phyloP scores from a whole-genome alignment of 768 basidiomycete genomes.

The Calocera viscosa region DNA sequence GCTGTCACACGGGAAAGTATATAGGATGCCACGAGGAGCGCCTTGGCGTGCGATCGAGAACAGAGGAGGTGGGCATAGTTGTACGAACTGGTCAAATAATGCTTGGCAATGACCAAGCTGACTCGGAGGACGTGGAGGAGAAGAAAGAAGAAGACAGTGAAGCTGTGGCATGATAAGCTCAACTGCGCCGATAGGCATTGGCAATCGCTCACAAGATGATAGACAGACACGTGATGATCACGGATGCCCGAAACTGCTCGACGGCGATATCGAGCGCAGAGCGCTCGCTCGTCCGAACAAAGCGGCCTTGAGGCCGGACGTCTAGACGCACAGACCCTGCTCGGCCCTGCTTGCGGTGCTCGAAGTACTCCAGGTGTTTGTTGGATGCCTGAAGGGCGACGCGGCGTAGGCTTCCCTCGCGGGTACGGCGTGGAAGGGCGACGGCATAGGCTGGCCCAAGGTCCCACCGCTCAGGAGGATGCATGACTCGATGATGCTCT shows the following conservation, averaged over 20 bases:
- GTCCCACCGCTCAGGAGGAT: background rate
- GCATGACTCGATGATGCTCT: slow-evolving; percentile 4
- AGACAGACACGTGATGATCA: background rate
- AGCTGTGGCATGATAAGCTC: background rate
- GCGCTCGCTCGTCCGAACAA: background rate
- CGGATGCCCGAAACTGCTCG: background rate
- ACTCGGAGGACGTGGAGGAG: background rate
- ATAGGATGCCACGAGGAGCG: background rate
- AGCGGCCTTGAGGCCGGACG: background rate
- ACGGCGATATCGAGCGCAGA: background rate
- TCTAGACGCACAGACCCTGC: background rate
- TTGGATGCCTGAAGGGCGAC: background rate
- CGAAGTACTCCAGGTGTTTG: too few relatives aligned
- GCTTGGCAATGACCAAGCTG: background rate
- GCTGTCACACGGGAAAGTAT: too few relatives aligned
- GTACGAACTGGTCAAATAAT: background rate
- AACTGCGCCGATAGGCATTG: background rate
- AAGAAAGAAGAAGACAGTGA: background rate
- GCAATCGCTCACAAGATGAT: background rate
- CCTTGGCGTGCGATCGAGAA: background rate
- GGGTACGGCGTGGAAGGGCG: background rate
- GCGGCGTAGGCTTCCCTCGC: background rate
- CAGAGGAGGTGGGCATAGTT: background rate
- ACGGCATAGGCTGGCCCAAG: background rate
- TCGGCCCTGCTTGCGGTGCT: background rate